phyloP scores from a whole-genome alignment of 495 filamentous ascomycete species.

The Aspergillus biplanus region DNA sequence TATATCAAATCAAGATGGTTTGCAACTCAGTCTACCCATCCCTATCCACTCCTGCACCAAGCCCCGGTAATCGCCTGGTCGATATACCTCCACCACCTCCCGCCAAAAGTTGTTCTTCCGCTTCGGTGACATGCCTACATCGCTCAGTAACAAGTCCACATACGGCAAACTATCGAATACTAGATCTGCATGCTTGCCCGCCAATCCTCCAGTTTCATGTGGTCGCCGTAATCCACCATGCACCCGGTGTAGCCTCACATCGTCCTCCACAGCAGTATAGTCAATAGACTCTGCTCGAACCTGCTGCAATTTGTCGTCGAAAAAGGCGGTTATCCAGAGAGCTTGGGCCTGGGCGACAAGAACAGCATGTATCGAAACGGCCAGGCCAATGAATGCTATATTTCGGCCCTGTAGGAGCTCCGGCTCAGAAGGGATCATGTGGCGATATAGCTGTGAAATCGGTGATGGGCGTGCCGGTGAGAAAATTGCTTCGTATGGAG shows the following conservation, averaged over 20 bases:
- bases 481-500: neutral
- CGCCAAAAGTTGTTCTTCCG: conserved; percentile 42
- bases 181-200: conserved; percentile 57
- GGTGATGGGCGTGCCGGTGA: neutral
- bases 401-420: conserved; percentile 52
- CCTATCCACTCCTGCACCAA: conserved; percentile 51
- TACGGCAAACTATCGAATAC: conserved; percentile 69
- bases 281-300: conserved; percentile 6
- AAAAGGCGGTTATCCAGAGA: conserved; percentile 64
- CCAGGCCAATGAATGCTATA: conserved; percentile 60
- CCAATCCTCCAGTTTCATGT: conserved; percentile 53
- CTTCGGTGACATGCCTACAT: conserved; percentile 51
- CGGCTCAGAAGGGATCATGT: conserved; percentile 56
- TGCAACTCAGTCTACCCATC: conserved; percentile 28
- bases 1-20: too few relatives aligned
- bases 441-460: conserved; percentile 43
- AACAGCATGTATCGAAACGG: conserved; percentile 54
- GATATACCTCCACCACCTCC: conserved; percentile 51
- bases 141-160: conserved; percentile 61
- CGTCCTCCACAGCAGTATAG: conserved; percentile 14
- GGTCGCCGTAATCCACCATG: conserved; percentile 60
- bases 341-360: conserved; percentile 60
- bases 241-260: conserved; percentile 56
- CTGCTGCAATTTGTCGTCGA: conserved; percentile 38
- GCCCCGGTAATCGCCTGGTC: conserved; percentile 53